A percentile compares a stretch with the other conserved stretches of the same genome.
These are phyloP conservation scores for Microdochium bolleyi DNA, from an alignment of 2,329 filamentous ascomycete species.

Conservation along the genomic window DNA sequence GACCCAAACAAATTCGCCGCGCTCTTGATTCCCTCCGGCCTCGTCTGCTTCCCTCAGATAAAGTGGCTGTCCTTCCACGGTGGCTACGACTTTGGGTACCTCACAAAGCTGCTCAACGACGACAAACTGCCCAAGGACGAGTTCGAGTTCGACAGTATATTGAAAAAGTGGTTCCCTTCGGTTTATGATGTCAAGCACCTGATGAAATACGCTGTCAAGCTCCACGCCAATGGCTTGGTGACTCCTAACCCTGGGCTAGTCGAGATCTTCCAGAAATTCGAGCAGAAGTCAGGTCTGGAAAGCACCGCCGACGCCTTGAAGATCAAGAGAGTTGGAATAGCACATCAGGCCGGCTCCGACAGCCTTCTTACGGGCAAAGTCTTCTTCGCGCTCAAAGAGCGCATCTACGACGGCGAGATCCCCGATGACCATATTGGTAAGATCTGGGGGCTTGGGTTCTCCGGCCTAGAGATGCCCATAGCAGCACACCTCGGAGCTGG, in stretches of 20 bases:
- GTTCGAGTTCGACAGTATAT: conserved; percentile 77
- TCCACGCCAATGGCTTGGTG: conserved; percentile 55
- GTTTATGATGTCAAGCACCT: conserved; percentile 96
- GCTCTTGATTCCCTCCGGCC: conserved; percentile 81
- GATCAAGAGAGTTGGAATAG: conserved; percentile 77
- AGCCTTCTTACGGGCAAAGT: conserved; percentile 88
- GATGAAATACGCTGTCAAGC: conserved; percentile 78
- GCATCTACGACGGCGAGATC: conserved; percentile 78
- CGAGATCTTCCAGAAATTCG: conserved; percentile 76
- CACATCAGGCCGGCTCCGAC: conserved; percentile 91
- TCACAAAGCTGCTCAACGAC: conserved; percentile 88
- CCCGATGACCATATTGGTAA: conserved; percentile 78
- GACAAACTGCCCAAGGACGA: conserved; percentile 82
- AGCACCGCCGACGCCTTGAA: conserved; percentile 91
- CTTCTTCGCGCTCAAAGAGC: conserved; percentile 87
- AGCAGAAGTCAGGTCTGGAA: conserved; percentile 85
- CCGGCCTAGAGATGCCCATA: conserved; percentile 42
- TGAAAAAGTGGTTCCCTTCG: conserved; percentile 88
- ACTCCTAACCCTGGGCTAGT: conserved; percentile 57
- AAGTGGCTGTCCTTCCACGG: conserved; percentile 98
- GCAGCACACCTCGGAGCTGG: conserved; percentile 12
- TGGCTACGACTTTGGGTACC: conserved; percentile 95
- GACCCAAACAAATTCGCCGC: conserved; percentile 84
- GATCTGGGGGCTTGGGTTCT: conserved; percentile 84
- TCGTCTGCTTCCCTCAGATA: conserved; percentile 80